Evolutionary conservation across 306 rosid genomes (phyloP).

Genomic region (Prunus davidiana): DNA sequence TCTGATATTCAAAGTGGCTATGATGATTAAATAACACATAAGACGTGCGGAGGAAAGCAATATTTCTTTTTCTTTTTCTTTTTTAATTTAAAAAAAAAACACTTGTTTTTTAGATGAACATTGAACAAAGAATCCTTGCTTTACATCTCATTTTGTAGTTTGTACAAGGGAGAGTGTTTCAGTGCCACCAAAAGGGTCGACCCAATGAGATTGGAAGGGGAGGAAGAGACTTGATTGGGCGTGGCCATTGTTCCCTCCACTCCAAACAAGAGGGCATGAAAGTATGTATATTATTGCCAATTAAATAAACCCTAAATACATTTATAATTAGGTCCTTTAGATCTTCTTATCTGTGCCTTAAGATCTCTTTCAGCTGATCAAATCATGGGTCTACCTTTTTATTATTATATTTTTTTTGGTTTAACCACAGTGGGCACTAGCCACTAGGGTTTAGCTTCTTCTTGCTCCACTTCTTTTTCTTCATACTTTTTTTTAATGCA

Average conservation of each 20-base stretch:
- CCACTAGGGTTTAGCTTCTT: background rate
- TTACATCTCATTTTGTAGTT: constrained; percentile 28
- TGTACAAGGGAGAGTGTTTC: constrained; percentile 34
- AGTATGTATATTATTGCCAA: constrained; percentile 23
- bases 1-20: constrained; percentile 32
- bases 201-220: constrained; percentile 52
- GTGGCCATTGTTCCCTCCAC: constrained; percentile 87
- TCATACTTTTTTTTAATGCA: background rate
- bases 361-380: constrained; percentile 71
- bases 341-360: constrained; percentile 63
- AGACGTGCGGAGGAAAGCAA: constrained; percentile 52
- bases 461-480: constrained; percentile 21
- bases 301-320: constrained; percentile 26
- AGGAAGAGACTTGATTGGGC: constrained; percentile 41
- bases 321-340: constrained; percentile 35
- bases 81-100: background rate
- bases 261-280: constrained; percentile 74
- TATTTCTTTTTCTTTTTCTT: background rate
- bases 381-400: constrained; percentile 54
- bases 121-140: constrained; percentile 29
- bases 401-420: constrained; percentile 6
- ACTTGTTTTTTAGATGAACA: background rate
- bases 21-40: constrained; percentile 67
- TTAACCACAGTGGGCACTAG: background rate
- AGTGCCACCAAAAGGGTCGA: constrained; percentile 68